Base-by-base conservation (phyloP, 768 basidiomycete genomes). In the Floccularia luteovirens region DNA sequence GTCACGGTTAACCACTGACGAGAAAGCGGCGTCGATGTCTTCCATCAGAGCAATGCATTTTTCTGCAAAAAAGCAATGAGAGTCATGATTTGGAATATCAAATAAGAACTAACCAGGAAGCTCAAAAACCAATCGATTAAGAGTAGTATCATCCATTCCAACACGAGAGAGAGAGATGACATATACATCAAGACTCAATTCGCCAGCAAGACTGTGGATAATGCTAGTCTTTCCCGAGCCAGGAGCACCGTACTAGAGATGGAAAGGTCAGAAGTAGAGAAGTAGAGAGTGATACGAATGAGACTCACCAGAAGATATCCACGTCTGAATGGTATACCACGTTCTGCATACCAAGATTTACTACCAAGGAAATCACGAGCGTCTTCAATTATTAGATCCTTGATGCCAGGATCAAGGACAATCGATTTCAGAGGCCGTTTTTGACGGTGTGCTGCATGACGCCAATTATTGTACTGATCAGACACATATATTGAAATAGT, bases 1-100 rank as follows among this genome's bases (percentile, higher is more conserved):
- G 17, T 24, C n/a, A 17, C 70, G 69, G 43, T 64, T 72, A 14
- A 73, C 39, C 17, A 51, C 56, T 36, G 63, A 59, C 24, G 61
- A 62, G 59, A 89, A 84, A 2, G 84, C 86, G 2, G 79, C 83
- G 48, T 90, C 88, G 40, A 90, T 81, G 53, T 90, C 88, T 55
- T 90, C 86, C 75, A 90, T 86, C 24, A 90, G 66, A 3, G 79
- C 75, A 41, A 90, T 81, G 49, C 80, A 86, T 47, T 69, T 67
- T 42, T 77, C 67, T 67, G 40, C 7, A 21, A 34, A 40, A 28
- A 31, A 22, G 11, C 24, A 36, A 28, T 41, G 31, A 31, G 24
- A 13, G 45, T 12, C 14, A 42, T 25, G 7, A 41, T 28, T 2
- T 41, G 37, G 3, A 47, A 41, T 6, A 31, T 7, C 7, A 25